Conservation (phyloP, 208 protist genomes). For the Trypanosoma congolense region DNA sequence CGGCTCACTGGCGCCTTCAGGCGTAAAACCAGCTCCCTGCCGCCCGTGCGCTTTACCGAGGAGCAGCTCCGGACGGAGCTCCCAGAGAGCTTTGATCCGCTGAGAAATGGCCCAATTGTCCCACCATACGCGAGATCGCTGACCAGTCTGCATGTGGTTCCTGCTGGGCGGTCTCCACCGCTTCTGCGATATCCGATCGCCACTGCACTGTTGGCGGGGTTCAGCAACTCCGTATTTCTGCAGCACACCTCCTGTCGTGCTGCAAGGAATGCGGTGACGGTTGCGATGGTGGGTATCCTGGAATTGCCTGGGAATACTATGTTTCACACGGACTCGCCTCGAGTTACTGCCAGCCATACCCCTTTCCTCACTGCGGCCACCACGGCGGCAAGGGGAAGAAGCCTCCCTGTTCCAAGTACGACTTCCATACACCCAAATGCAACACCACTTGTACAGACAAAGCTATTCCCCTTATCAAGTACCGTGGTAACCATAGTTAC, state of each 20-base stretch:
- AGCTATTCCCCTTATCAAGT: slow-evolving; percentile 28
- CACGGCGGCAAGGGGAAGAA: slow-evolving; percentile 51
- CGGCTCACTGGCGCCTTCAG: slow-evolving; percentile 42
- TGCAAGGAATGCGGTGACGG: slow-evolving; percentile 70
- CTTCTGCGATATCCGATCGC: slow-evolving; percentile 80
- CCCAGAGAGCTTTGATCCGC: slow-evolving; percentile 58
- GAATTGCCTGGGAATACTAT: slow-evolving; percentile 71
- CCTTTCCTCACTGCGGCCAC: slow-evolving; percentile 69
- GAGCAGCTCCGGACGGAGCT: slow-evolving; percentile 35
- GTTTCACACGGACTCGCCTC: slow-evolving; percentile 52
- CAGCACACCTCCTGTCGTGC: slow-evolving; percentile 76
- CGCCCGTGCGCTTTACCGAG: slow-evolving; percentile 38
- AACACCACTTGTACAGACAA: slow-evolving; percentile 47
- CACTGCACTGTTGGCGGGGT: slow-evolving; percentile 79
- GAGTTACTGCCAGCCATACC: slow-evolving; percentile 81
- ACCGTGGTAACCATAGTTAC: slow-evolving; percentile 53
- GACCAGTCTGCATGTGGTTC: slow-evolving; percentile 88
- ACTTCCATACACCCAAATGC: slow-evolving; percentile 76
- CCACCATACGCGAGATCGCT: slow-evolving; percentile 60
- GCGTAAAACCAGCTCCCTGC: slow-evolving; percentile 24
- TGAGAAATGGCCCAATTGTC: slow-evolving; percentile 57
- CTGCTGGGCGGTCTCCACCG: slow-evolving; percentile 90
- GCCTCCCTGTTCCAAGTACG: slow-evolving; percentile 53
- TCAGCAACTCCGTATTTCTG: slow-evolving; percentile 53
- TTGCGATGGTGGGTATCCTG: slow-evolving; percentile 79